phyloP scores from a whole-genome alignment of 1,139 yeast species.

The Blastobotrys elegans region DNA sequence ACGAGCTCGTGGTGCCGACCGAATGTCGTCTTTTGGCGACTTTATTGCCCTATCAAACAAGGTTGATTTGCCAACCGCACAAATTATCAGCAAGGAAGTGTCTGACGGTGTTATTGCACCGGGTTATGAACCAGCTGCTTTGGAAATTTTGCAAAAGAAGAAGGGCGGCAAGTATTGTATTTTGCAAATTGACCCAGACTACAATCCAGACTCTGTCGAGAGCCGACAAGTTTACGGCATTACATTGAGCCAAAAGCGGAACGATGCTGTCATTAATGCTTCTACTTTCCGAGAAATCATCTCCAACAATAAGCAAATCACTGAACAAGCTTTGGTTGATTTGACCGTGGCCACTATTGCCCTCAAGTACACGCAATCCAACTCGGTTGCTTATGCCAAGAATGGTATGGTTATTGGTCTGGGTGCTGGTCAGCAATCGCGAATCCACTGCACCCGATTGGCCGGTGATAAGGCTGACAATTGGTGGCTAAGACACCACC shows the following conservation, averaged over 20 bases:
- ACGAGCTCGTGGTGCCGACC: conserved; percentile 99
- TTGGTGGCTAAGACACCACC: conserved; percentile 99
- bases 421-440: conserved; percentile 99
- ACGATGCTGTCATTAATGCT: conserved; percentile 90
- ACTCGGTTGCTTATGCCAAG: conserved; percentile 96
- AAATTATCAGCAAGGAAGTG: conserved; percentile 94
- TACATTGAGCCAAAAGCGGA: conserved; percentile 92
- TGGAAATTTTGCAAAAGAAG: conserved; percentile 81
- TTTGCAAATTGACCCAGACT: conserved; percentile 92
- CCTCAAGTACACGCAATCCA: conserved; percentile 93
- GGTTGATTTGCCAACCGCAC: conserved; percentile 95
- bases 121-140: conserved; percentile 88
- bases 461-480: conserved; percentile 99
- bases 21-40: conserved; percentile 99
- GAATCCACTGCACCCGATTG: conserved; percentile 97
- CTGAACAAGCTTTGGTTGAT: conserved; percentile 90
- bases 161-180: conserved; percentile 97
- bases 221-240: conserved; percentile 96
- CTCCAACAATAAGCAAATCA: conserved; percentile 75
- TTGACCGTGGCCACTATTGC: conserved; percentile 96
- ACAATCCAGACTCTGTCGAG: conserved; percentile 73
- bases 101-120: conserved; percentile 99
- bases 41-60: conserved; percentile 95
- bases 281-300: conserved; percentile 87
- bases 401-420: conserved; percentile 98